A percentile compares a stretch with the other conserved stretches of the same genome.
Conservation (phyloP, 805 yeast species). For the Wickerhamiella shivajii region DNA sequence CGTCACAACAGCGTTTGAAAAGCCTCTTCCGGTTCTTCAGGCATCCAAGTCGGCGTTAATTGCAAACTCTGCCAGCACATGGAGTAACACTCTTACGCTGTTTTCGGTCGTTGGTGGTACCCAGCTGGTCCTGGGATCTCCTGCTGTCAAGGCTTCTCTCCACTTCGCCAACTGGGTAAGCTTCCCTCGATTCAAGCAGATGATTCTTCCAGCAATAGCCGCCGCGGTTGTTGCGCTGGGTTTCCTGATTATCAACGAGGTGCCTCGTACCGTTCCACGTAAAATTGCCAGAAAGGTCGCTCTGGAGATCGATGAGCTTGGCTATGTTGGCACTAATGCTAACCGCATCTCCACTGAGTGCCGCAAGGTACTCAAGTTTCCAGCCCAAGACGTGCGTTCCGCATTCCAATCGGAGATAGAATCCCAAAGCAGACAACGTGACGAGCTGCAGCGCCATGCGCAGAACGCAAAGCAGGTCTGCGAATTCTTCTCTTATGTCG, state of each 20-base stretch:
- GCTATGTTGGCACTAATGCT: slow-evolving; percentile 68
- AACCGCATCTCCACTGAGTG: slow-evolving; percentile 69
- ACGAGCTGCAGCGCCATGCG: slow-evolving; percentile 37
- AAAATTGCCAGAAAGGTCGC: slow-evolving; percentile 64
- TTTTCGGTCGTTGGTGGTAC: slow-evolving; percentile 14
- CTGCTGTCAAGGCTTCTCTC: slow-evolving; percentile 8
- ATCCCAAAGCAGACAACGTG: slow-evolving; percentile 41
- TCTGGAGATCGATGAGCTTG: slow-evolving; percentile 45
- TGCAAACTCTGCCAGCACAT: slow-evolving; percentile 10
- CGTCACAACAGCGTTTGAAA: slow-evolving; percentile 34
- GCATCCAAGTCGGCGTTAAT: slow-evolving; percentile 12
- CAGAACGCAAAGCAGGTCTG: slow-evolving; percentile 42
- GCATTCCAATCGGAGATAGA: slow-evolving; percentile 55
- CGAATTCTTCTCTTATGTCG: slow-evolving; percentile 38
- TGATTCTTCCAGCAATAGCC: slow-evolving; percentile 40
- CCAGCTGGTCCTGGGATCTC: slow-evolving; percentile 10
- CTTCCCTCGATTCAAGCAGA: slow-evolving; percentile 21
- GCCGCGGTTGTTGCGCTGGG: slow-evolving; percentile 39
- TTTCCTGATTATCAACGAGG: slow-evolving; percentile 57
- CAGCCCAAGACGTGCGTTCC: slow-evolving; percentile 66
- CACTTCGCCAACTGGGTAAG: slow-evolving; percentile 11
- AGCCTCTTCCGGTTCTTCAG: slow-evolving; percentile 17
- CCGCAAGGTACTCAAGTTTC: slow-evolving; percentile 63
- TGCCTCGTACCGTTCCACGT: slow-evolving; percentile 80
- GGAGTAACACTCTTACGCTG: slow-evolving; percentile 15